These are phyloP conservation scores for Pelagomonas calceolata DNA, from an alignment of 108 stramenopile species.

Conservation along the genomic window DNA sequence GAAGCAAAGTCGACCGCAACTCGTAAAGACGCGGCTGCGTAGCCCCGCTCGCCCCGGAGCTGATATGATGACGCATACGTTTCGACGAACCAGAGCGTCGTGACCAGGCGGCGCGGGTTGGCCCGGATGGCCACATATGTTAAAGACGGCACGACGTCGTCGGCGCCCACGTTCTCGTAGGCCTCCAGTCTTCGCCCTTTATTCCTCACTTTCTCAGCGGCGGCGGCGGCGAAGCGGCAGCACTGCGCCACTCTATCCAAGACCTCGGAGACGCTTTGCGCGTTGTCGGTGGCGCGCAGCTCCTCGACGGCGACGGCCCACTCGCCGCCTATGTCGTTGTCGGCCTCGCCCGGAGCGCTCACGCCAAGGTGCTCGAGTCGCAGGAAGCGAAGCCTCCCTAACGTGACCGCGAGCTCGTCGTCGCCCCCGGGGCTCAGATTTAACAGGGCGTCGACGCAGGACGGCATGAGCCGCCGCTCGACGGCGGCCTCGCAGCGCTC, in stretches of 20 bases:
- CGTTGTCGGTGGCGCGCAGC: not conserved
- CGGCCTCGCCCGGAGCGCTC: not conserved
- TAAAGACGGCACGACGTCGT: slow-evolving; percentile 9
- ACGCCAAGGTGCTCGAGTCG: not conserved
- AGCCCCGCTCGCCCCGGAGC: slow-evolving; percentile 3
- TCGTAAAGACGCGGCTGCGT: not conserved
- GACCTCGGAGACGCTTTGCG: not conserved
- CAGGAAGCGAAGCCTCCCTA: not conserved
- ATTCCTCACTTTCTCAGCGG: not conserved
- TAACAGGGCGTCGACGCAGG: not conserved
- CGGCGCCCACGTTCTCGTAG: not conserved
- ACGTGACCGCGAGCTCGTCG: not conserved
- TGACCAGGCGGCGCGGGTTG: not conserved
- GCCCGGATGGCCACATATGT: slow-evolving; percentile 8
- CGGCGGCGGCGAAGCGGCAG: not conserved
- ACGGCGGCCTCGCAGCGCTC: not conserved
- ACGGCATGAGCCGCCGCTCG: not conserved
- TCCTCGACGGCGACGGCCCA: not conserved
- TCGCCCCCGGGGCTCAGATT: not conserved
- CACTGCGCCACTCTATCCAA: not conserved
- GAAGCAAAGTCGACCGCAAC: not conserved
- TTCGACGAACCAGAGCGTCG: slow-evolving; percentile 5
- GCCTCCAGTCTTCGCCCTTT: not conserved
- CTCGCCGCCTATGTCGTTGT: not conserved
- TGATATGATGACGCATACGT: not conserved